These are phyloP conservation scores for Fusarium sp. DNA, from an alignment of 2,329 filamentous ascomycete species.

Conservation along the genomic window DNA sequence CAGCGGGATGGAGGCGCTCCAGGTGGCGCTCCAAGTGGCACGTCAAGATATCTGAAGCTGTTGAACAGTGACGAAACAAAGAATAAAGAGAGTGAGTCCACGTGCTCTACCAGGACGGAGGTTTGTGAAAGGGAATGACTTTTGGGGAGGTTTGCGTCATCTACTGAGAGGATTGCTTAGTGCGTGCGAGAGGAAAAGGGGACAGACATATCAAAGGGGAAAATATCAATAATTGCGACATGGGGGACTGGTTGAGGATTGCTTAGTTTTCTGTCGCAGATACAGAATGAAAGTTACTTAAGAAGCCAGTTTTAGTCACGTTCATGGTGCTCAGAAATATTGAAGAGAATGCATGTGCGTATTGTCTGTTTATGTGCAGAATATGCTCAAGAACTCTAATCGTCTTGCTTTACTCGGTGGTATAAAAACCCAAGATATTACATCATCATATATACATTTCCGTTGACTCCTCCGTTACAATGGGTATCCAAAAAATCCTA, in stretches of 20 bases:
- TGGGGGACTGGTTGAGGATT: background rate
- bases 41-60: background rate
- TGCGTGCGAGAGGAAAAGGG: background rate
- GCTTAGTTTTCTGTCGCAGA: no score
- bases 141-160: background rate
- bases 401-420: constrained; percentile 33
- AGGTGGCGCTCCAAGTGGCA: background rate
- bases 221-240: background rate
- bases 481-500: constrained; percentile 42
- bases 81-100: background rate
- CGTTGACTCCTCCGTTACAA: constrained; percentile 28
- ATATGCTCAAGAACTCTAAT: constrained; percentile 35
- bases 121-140: no score
- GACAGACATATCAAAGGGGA: background rate
- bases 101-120: background rate
- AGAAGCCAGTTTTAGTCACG: background rate
- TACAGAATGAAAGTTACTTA: background rate
- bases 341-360: constrained; percentile 24
- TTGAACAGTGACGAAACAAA: background rate
- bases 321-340: background rate
- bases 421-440: constrained; percentile 35
- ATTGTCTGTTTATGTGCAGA: constrained; percentile 36
- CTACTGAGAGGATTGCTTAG: background rate
- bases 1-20: background rate
- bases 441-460: constrained; percentile 36